phyloP scores from a whole-genome alignment of 306 rosid species.

The Acmispon strigosus region DNA sequence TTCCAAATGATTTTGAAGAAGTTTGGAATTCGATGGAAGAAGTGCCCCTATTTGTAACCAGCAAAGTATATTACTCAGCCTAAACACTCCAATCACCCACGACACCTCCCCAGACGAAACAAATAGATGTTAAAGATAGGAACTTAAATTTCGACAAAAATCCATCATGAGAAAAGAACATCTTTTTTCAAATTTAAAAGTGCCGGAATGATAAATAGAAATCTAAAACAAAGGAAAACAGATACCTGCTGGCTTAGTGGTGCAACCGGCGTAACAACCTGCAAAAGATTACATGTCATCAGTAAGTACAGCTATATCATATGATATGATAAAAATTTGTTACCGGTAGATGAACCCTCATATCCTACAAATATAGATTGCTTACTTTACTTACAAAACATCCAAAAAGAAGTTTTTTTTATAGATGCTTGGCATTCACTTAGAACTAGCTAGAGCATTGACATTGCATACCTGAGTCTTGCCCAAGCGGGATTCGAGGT shows the following conservation, averaged over 20 bases:
- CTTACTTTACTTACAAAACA: background rate
- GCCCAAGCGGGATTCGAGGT: slow-evolving; percentile 92
- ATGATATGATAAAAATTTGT: background rate
- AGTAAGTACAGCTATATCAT: background rate
- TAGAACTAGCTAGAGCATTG: background rate
- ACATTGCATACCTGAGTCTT: slow-evolving; percentile 66
- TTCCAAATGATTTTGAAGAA: background rate
- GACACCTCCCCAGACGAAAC: background rate
- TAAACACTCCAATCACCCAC: background rate
- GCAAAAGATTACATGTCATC: slow-evolving; percentile 25
- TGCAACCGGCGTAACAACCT: slow-evolving; percentile 99
- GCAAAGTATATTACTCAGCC: background rate
- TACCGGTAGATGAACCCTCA: background rate
- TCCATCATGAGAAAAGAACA: background rate
- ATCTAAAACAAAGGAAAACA: background rate
- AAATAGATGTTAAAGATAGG: background rate
- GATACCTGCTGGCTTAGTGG: slow-evolving; percentile 97
- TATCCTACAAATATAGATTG: background rate
- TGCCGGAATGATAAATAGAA: background rate
- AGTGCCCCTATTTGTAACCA: background rate
- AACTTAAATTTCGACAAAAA: background rate
- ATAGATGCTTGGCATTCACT: background rate
- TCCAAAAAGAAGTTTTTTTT: background rate
- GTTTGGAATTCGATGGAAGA: background rate
- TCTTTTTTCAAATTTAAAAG: background rate